Evolutionary conservation across 805 yeast genomes (phyloP), one percentile per base, ranked within the genome.

Genomic region (Myxozyma geophila): DNA sequence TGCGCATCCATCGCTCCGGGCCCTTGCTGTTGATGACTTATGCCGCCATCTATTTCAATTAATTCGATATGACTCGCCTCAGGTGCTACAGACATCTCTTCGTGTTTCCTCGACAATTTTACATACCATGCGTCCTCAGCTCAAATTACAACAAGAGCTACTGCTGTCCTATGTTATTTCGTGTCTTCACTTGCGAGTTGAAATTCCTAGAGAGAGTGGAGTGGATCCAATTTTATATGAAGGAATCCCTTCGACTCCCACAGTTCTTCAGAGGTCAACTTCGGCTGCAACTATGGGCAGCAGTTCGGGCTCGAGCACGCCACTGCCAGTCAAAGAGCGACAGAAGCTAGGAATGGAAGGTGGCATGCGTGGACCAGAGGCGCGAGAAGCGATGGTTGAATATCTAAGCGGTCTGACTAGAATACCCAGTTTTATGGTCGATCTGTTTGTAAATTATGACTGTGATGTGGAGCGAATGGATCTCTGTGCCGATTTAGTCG

Each of bases 401-500:
- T 86, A 92, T 12, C 77, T 93, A 1, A 89, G 97, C 2, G 85
- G 75, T 28, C 59, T 79, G 62, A 72, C 77, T 15, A 69, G 96
- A 62, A 85, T 90, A 0, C 93, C 97, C 1, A 78, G 83, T 2
- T 87, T 90, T 62, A 91, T 92, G 74, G 84, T 91, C 13, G 83
- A 85, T 50, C 75, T 92, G 41, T 95, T 89, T 74, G 86, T 89
- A 60, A 87, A 87, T 61, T 95, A 86, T 74, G 99, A 95, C 74
- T 93, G 98, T 76, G 93, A 91, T 72, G 86, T 91, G 68, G 96
- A 91, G 64, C 85, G 93, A 68, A 82, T 87, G 1, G 97, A 95
- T 73, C 76, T 96, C 60, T 82, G 93, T 15, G 82, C 82, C 23
- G 83, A 85, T 44, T 77, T 90, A 35, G 74, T 95, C 48, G 88